A percentile compares a stretch with the other conserved stretches of the same genome.
Evolutionary conservation across 345 rosid species (phyloP).

Genomic region (Salix viminalis): DNA sequence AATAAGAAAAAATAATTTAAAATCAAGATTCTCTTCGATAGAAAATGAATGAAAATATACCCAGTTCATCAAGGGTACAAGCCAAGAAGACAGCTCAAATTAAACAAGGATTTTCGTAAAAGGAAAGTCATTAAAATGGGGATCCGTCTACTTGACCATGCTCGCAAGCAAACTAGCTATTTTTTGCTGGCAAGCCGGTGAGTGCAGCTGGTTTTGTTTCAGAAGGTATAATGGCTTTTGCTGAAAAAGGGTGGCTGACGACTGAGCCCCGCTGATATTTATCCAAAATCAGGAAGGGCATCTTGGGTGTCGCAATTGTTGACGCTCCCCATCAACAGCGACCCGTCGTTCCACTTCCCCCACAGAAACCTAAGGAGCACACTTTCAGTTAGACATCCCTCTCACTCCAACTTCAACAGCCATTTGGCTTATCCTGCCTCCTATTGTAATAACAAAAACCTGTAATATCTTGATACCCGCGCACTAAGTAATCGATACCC

Average conservation of each 20-base stretch:
- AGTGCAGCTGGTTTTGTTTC: background rate
- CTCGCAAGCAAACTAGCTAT: background rate
- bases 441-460: constrained; percentile 10
- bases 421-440: constrained; percentile 12
- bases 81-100: background rate
- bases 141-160: background rate
- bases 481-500: background rate
- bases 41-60: no score
- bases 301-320: background rate
- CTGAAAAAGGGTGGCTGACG: background rate
- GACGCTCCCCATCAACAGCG: no score
- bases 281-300: background rate
- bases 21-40: no score
- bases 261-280: background rate
- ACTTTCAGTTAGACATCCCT: constrained; percentile 14
- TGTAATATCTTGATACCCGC: constrained; percentile 5
- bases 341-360: background rate
- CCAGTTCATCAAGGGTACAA: background rate
- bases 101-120: background rate
- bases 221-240: background rate
- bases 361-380: background rate
- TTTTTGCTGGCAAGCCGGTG: background rate
- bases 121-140: background rate
- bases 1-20: no score
- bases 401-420: background rate